phyloP scores from a whole-genome alignment of 257 asterid genomes.

The Ocimum tenuiflorum region DNA sequence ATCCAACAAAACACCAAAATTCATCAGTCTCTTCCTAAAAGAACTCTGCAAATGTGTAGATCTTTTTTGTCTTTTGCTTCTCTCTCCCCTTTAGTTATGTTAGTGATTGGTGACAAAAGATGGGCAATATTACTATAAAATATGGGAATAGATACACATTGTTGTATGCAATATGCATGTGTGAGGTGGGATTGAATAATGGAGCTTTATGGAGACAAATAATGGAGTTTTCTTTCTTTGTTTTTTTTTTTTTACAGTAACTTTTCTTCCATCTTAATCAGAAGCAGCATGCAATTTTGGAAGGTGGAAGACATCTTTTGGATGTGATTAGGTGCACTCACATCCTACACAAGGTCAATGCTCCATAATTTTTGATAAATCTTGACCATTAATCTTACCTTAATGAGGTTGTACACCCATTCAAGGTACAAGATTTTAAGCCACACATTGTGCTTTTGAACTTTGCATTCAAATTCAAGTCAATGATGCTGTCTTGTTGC shows the following conservation, averaged over 20 bases:
- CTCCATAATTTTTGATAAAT: slow-evolving; percentile 9
- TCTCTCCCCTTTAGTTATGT: neutral
- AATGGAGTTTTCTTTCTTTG: no score
- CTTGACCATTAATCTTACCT: neutral
- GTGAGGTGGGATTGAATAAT: slow-evolving; percentile 26
- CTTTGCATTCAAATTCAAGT: neutral
- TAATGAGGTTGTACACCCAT: slow-evolving; percentile 5
- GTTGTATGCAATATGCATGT: slow-evolving; percentile 23
- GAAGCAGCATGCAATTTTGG: slow-evolving; percentile 32
- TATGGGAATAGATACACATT: slow-evolving; percentile 22
- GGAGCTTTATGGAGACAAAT: slow-evolving; percentile 29
- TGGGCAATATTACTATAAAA: slow-evolving; percentile 5
- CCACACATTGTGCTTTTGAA: neutral
- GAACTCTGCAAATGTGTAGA: slow-evolving; percentile 6
- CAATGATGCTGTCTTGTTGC: slow-evolving; percentile 15
- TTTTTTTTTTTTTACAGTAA: slow-evolving; percentile 19
- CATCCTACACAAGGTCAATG: slow-evolving; percentile 12
- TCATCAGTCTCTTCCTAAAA: slow-evolving; percentile 1
- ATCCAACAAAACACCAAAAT: slow-evolving; percentile 29
- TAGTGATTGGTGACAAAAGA: slow-evolving; percentile 28
- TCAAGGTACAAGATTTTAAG: slow-evolving; percentile 12
- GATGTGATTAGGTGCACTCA: slow-evolving; percentile 22
- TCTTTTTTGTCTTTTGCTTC: slow-evolving; percentile 23
- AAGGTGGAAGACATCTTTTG: slow-evolving; percentile 28
- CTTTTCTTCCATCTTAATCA: slow-evolving; percentile 8